Percentiles rank a stretch among this genome's conserved stretches.
These are phyloP conservation scores for Mycena vitilis DNA, from an alignment of 768 basidiomycete genomes.

Conservation along the genomic window DNA sequence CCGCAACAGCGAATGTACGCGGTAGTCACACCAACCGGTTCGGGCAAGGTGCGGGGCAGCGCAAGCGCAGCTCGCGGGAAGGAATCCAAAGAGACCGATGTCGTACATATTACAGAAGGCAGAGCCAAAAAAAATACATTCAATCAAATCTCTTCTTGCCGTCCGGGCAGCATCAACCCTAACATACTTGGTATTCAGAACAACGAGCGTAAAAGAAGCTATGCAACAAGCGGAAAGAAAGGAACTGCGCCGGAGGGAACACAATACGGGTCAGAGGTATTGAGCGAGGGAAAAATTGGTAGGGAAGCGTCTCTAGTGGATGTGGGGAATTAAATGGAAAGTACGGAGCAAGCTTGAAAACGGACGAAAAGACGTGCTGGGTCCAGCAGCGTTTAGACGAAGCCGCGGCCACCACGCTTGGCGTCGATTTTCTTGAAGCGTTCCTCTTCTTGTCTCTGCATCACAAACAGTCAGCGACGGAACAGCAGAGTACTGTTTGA, in stretches of 20 bases:
- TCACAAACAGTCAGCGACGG: conserved; percentile 10
- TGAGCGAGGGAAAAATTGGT: conserved; percentile 2
- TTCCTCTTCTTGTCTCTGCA: conserved; percentile 80
- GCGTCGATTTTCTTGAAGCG: conserved; percentile 91
- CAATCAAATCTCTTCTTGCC: conserved; percentile 29
- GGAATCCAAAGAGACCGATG: neutral
- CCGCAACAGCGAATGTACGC: too few species aligned
- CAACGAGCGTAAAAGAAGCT: conserved; percentile 34
- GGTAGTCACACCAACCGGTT: too few species aligned
- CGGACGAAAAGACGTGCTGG: neutral
- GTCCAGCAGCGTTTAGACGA: conserved; percentile 65
- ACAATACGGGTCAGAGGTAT: conserved; percentile 22
- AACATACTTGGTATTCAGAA: conserved; percentile 37
- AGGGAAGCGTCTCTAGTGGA: conserved; percentile 23
- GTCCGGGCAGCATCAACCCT: conserved; percentile 33
- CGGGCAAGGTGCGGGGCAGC: too few species aligned
- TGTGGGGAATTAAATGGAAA: conserved; percentile 20
- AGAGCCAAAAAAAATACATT: conserved; percentile 25
- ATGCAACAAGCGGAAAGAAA: conserved; percentile 23
- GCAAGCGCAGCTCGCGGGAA: too few species aligned
- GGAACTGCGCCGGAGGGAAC: conserved; percentile 4
- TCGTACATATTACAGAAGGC: conserved; percentile 4
- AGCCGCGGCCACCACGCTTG: conserved; percentile 88
- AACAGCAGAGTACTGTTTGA: conserved; percentile 4
- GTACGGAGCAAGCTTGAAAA: neutral